These are phyloP conservation scores for Cryptococcus sp. DNA, from an alignment of 1,284 basidiomycete genomes.

Conservation along the genomic window DNA sequence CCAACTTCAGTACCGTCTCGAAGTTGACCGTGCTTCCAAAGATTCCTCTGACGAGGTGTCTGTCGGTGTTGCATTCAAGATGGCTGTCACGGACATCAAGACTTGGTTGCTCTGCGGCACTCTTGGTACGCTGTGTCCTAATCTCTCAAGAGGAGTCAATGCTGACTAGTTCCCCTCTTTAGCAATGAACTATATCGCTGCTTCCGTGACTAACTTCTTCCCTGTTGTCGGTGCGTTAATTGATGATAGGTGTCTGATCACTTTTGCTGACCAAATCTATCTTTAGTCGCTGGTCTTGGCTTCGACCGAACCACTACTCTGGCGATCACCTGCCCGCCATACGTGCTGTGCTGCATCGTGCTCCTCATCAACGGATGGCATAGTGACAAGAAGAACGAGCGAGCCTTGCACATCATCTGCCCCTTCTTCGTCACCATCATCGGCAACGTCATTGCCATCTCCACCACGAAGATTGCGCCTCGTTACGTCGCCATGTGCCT, in stretches of 20 bases:
- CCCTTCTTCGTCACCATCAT: constrained; percentile 37
- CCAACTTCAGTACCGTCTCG: constrained; percentile 40
- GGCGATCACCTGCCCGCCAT: constrained; percentile 47
- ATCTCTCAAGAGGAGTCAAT: too few species aligned
- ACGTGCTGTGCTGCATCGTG: constrained; percentile 41
- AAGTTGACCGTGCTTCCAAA: constrained; percentile 38
- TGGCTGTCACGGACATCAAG: constrained; percentile 43
- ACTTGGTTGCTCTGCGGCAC: constrained; percentile 36
- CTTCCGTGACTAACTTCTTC: constrained; percentile 50
- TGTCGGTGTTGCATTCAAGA: constrained; percentile 29
- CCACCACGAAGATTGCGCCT: constrained; percentile 44
- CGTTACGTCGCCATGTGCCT: constrained; percentile 49
- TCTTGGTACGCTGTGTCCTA: constrained; percentile 1
- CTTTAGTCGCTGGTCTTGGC: constrained; percentile 35
- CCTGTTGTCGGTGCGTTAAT: constrained; percentile 26
- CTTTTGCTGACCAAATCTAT: too few species aligned
- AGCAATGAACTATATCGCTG: constrained; percentile 32
- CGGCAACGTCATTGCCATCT: constrained; percentile 64
- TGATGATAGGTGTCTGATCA: too few species aligned
- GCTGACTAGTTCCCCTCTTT: not conserved
- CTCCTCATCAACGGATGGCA: constrained; percentile 46
- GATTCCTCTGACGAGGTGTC: constrained; percentile 37
- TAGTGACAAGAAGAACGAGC: constrained; percentile 45
- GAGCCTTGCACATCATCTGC: constrained; percentile 30
- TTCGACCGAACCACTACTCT: constrained; percentile 48